These are phyloP conservation scores for Spathaspora girioi DNA, from an alignment of 805 yeast species.

Conservation along the genomic window DNA sequence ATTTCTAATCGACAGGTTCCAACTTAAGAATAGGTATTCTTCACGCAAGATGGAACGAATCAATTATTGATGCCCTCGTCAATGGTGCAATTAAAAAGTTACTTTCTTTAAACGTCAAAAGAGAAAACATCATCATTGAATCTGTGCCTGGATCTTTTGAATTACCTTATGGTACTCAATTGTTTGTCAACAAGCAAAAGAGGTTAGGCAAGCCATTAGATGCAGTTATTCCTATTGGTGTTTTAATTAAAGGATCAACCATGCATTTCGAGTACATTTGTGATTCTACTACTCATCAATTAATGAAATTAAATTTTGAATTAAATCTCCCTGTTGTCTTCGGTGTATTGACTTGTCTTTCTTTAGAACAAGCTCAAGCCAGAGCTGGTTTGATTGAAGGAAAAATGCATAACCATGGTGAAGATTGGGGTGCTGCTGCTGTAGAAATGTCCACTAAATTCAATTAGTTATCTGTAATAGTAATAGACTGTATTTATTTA, in stretches of 20 bases:
- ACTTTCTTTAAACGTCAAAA: constrained; percentile 62
- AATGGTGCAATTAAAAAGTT: constrained; percentile 68
- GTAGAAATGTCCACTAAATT: constrained; percentile 75
- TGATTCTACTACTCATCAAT: constrained; percentile 78
- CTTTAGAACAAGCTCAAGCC: constrained; percentile 89
- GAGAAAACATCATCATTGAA: constrained; percentile 74
- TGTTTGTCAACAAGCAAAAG: constrained; percentile 43
- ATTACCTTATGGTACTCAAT: constrained; percentile 76
- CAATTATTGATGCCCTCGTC: constrained; percentile 74
- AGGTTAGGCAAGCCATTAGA: constrained; percentile 53
- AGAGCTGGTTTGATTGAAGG: constrained; percentile 82
- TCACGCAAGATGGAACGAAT: constrained; percentile 93
- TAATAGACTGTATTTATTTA: background rate
- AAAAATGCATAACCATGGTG: constrained; percentile 92
- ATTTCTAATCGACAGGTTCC: constrained; percentile 30
- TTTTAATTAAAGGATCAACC: constrained; percentile 91
- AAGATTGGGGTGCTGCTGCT: constrained; percentile 98
- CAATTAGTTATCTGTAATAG: constrained; percentile 7
- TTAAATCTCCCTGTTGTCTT: constrained; percentile 79
- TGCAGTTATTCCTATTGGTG: constrained; percentile 92
- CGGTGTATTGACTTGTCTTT: constrained; percentile 89
- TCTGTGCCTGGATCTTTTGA: constrained; percentile 95
- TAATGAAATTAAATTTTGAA: constrained; percentile 77
- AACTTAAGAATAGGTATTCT: constrained; percentile 75
- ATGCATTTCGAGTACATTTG: constrained; percentile 98